Evolutionary conservation across 208 protist genomes (phyloP).

Genomic region (Kentomonas sorsogonicus): DNA sequence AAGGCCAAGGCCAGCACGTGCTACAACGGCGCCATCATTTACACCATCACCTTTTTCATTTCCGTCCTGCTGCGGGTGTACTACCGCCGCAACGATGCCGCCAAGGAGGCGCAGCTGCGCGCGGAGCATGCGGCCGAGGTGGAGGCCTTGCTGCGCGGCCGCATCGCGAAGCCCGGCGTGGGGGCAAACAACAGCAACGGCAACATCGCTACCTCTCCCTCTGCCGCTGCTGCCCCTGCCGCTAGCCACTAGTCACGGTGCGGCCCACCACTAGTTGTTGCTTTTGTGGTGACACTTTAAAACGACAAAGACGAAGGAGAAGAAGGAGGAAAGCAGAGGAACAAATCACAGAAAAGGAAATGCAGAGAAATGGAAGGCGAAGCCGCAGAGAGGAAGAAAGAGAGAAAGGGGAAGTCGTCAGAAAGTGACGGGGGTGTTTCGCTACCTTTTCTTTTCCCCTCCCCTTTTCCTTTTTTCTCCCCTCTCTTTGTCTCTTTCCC

Average conservation of each 20-base stretch:
- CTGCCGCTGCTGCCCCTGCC: neutral
- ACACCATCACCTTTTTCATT: slow-evolving; percentile 66
- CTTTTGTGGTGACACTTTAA: neutral
- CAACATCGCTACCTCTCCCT: neutral
- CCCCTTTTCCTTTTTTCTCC: too few relatives aligned
- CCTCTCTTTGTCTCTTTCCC: too few relatives aligned
- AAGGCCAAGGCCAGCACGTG: slow-evolving; percentile 76
- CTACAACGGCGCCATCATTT: slow-evolving; percentile 83
- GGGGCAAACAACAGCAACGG: neutral
- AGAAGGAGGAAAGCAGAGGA: neutral
- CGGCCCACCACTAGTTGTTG: neutral
- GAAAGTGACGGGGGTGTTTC: neutral
- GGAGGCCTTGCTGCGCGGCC: slow-evolving; percentile 24
- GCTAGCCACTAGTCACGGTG: neutral
- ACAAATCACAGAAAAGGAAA: neutral
- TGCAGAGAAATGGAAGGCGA: neutral
- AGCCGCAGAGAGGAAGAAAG: too few relatives aligned
- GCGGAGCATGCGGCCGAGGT: slow-evolving; percentile 40
- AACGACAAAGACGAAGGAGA: neutral
- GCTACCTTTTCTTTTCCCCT: too few relatives aligned
- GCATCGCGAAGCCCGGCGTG: slow-evolving; percentile 6
- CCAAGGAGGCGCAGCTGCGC: slow-evolving; percentile 29
- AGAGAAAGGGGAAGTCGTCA: neutral
- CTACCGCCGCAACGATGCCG: slow-evolving; percentile 52
- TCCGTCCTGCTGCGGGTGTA: slow-evolving; percentile 74